A percentile compares a stretch with the other conserved stretches of the same genome.
These are phyloP conservation scores for Arctium minus DNA, from an alignment of 129 eudicot species.

Conservation along the genomic window DNA sequence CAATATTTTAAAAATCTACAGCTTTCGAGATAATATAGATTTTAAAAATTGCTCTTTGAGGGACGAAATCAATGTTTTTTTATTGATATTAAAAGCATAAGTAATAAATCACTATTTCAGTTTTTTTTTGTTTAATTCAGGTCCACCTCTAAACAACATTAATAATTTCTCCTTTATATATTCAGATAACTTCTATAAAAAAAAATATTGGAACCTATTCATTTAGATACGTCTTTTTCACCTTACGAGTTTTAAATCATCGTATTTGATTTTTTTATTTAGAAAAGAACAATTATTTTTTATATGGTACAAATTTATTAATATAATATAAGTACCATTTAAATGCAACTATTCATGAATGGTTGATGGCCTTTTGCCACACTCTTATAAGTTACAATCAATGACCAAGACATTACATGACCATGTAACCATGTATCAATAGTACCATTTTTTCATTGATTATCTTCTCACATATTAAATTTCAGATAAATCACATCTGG, in stretches of 20 bases:
- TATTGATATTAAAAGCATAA: too few species aligned
- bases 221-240: background rate
- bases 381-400: constrained; percentile 28
- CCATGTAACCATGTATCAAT: constrained; percentile 22
- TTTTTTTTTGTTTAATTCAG: background rate
- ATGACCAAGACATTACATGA: constrained; percentile 28
- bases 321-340: constrained; percentile 14
- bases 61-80: too few species aligned
- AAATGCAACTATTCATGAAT: constrained; percentile 16
- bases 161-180: too few species aligned
- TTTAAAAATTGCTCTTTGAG: too few species aligned
- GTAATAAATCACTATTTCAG: too few species aligned
- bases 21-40: too few species aligned
- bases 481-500: background rate
- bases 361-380: background rate
- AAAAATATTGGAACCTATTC: background rate
- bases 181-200: background rate
- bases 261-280: background rate
- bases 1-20: background rate
- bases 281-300: background rate
- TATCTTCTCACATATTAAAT: background rate
- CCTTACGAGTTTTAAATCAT: background rate
- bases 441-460: constrained; percentile 10
- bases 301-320: constrained; percentile 4
- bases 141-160: background rate